A percentile compares a stretch with the other conserved stretches of the same genome.
These are phyloP conservation scores for Penicillium sp. DNA, from an alignment of 2,329 filamentous ascomycete genomes.

Conservation along the genomic window DNA sequence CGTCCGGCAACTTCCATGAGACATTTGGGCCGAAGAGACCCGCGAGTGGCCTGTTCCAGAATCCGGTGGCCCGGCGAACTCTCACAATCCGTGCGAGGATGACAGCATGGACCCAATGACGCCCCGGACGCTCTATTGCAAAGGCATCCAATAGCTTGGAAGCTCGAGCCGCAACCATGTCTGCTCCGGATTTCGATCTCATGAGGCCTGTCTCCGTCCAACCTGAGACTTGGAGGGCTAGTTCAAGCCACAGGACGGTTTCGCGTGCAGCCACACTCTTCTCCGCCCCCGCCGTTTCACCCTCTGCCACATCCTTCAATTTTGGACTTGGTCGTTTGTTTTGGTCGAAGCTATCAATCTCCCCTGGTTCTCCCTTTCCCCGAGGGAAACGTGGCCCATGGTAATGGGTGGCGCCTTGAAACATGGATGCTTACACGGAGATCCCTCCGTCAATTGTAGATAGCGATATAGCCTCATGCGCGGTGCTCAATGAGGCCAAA, in stretches of 20 bases:
- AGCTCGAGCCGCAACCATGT: slow-evolving; percentile 20
- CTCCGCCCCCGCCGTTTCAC: slow-evolving; percentile 11
- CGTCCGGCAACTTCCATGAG: slow-evolving; percentile 29
- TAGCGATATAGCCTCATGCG: not conserved
- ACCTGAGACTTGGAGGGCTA: slow-evolving; percentile 28
- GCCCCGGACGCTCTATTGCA: slow-evolving; percentile 18
- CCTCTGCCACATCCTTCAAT: not conserved
- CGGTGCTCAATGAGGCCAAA: not conserved
- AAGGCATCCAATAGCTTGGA: slow-evolving; percentile 19
- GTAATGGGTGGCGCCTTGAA: not conserved
- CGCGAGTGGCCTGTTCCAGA: slow-evolving; percentile 32
- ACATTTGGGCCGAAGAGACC: slow-evolving; percentile 30
- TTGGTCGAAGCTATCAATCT: not conserved
- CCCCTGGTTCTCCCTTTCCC: not conserved
- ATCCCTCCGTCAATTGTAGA: not conserved
- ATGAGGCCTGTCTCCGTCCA: slow-evolving; percentile 19
- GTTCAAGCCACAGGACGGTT: slow-evolving; percentile 26
- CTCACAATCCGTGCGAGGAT: slow-evolving; percentile 33
- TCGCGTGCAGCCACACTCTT: slow-evolving; percentile 23
- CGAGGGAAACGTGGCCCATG: not conserved
- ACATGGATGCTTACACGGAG: not conserved
- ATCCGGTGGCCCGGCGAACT: slow-evolving; percentile 31
- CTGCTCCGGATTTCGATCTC: slow-evolving; percentile 8
- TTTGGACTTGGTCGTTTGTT: not conserved
- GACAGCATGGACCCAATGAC: slow-evolving; percentile 15